phyloP scores from a whole-genome alignment of 495 filamentous ascomycete species.

The Penicillium malachiteum region DNA sequence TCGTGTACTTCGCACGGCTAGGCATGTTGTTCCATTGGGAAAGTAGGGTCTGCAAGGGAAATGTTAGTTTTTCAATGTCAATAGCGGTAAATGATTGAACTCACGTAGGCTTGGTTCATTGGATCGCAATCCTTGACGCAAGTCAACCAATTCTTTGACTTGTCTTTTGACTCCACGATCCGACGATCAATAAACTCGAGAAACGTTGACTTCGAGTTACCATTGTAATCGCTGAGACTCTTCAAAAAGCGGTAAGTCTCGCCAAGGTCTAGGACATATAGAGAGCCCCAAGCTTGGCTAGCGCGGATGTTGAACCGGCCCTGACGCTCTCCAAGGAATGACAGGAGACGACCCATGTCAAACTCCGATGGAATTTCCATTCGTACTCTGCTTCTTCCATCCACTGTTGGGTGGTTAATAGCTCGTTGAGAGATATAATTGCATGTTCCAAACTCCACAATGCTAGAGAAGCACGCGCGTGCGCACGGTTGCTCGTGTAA shows the following conservation, averaged over 20 bases:
- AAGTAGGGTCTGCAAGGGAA: constrained; percentile 35
- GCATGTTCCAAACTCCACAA: constrained; percentile 52
- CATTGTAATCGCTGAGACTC: constrained; percentile 45
- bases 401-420: constrained; percentile 43
- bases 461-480: constrained; percentile 47
- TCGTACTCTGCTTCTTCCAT: constrained; percentile 35
- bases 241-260: constrained; percentile 47
- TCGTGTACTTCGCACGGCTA: constrained; percentile 47
- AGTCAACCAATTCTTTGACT: constrained; percentile 48
- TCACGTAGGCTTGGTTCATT: constrained; percentile 43
- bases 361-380: constrained; percentile 46
- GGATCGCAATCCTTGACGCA: constrained; percentile 48
- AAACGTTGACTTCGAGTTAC: constrained; percentile 46
- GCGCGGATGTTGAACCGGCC: constrained; percentile 50
- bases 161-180: constrained; percentile 49
- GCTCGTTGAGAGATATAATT: constrained; percentile 54
- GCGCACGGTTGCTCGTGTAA: constrained; percentile 50
- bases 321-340: constrained; percentile 42
- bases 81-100: constrained; percentile 12
- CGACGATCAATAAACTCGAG: constrained; percentile 49
- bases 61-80: no score
- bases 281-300: constrained; percentile 44
- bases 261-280: constrained; percentile 46
- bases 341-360: constrained; percentile 40
- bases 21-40: constrained; percentile 55